Percentiles rank a stretch among this genome's conserved stretches.
Evolutionary conservation across 371 early-diverging fungal genomes (phyloP).

Genomic region (Rhizomucor pusillus): DNA sequence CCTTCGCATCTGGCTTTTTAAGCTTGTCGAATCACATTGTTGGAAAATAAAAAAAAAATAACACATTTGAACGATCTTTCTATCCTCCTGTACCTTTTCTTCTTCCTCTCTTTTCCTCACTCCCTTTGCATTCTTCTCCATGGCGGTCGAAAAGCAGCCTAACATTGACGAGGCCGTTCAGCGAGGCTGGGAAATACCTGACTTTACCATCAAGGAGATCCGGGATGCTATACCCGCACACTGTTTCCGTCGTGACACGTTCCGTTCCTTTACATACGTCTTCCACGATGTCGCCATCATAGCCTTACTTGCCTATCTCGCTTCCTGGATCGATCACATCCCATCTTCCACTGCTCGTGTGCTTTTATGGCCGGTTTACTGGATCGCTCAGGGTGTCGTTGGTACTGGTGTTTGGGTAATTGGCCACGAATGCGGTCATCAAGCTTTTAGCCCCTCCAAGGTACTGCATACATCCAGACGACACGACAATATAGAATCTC

Average conservation of each 20-base stretch:
- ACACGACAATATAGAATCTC: neutral
- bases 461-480: constrained; percentile 13
- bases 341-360: constrained; percentile 25
- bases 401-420: constrained; percentile 88
- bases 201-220: constrained; percentile 83
- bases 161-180: constrained; percentile 31
- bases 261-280: constrained; percentile 70
- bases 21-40: too few relatives aligned
- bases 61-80: too few relatives aligned
- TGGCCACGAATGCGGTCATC: constrained; percentile 89
- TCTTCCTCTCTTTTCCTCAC: constrained; percentile 7
- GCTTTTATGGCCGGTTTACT: constrained; percentile 74
- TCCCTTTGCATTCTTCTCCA: neutral
- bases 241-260: constrained; percentile 75
- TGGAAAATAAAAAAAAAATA: constrained; percentile 3
- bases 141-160: constrained; percentile 9
- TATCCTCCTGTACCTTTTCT: constrained; percentile 6
- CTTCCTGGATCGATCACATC: constrained; percentile 64
- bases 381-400: constrained; percentile 78
- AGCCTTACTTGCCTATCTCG: constrained; percentile 58
- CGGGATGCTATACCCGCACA: constrained; percentile 83
- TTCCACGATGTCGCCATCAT: constrained; percentile 66
- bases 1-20: neutral
- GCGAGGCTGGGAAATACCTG: constrained; percentile 59
- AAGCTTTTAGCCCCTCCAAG: constrained; percentile 76